Evolutionary conservation across 306 rosid species (phyloP).

Genomic region (Trifolium fragiferum): DNA sequence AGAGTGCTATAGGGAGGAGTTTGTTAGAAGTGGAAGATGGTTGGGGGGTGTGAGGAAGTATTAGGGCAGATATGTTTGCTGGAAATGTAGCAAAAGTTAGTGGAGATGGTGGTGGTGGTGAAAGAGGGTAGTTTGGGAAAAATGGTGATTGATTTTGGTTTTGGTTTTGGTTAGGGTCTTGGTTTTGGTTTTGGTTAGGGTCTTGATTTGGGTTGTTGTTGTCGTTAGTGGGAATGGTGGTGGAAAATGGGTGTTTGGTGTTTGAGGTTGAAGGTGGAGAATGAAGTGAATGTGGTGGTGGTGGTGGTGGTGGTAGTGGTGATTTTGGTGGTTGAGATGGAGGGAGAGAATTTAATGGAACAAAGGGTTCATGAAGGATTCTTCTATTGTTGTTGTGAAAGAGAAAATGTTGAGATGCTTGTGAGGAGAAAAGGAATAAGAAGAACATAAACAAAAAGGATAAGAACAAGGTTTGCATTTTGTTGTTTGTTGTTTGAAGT

Average conservation of each 20-base stretch:
- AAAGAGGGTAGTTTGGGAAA: constrained; percentile 73
- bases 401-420: constrained; percentile 1
- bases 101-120: constrained; percentile 81
- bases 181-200: constrained; percentile 25
- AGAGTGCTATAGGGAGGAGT: constrained; percentile 56
- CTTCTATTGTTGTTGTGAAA: constrained; percentile 44
- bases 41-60: constrained; percentile 63
- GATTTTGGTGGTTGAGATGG: constrained; percentile 57
- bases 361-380: constrained; percentile 72
- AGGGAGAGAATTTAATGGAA: constrained; percentile 55
- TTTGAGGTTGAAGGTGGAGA: constrained; percentile 29
- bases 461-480: constrained; percentile 54
- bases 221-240: constrained; percentile 1
- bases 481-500: constrained; percentile 18
- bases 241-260: constrained; percentile 68
- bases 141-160: constrained; percentile 66
- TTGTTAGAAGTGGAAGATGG: constrained; percentile 52
- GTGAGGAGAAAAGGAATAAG: constrained; percentile 21
- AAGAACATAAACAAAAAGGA: constrained; percentile 13
- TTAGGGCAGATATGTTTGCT: constrained; percentile 84
- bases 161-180: background rate
- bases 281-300: constrained; percentile 1
- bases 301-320: constrained; percentile 1
- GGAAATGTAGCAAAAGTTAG: constrained; percentile 80
- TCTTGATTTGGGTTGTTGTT: background rate